phyloP scores from a whole-genome alignment of 139 green algal genomes.

The Chara braunii region DNA sequence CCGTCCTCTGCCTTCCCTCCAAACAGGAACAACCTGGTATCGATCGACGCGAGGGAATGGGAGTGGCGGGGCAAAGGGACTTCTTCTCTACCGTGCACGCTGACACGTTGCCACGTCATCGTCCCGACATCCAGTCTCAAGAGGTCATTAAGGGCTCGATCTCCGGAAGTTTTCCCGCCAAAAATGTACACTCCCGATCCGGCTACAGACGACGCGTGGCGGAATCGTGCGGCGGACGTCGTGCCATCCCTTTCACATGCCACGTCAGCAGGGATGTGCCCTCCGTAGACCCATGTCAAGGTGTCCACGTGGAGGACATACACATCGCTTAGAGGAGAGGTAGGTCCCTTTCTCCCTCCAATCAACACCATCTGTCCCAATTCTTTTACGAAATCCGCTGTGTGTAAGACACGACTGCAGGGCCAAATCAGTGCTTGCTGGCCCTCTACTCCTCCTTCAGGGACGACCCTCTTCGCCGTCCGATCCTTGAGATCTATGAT shows the following conservation, averaged over 20 bases:
- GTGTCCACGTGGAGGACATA: constrained; percentile 12
- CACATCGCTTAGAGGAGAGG: background rate
- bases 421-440: too few relatives aligned
- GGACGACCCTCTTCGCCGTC: background rate
- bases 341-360: constrained; percentile 16
- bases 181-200: constrained; percentile 7
- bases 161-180: background rate
- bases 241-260: background rate
- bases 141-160: background rate
- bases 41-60: constrained; percentile 3
- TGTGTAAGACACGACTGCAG: background rate
- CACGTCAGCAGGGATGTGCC: too few relatives aligned
- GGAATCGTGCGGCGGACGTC: background rate
- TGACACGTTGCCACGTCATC: background rate
- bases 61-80: constrained; percentile 6
- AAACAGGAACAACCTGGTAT: background rate
- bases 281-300: constrained; percentile 6
- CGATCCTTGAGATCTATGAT: background rate
- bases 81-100: background rate
- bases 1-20: background rate
- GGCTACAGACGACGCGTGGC: constrained; percentile 12
- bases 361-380: constrained; percentile 11
- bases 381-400: background rate
- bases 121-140: constrained; percentile 7
- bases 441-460: too few relatives aligned